phyloP scores from a whole-genome alignment of 257 asterid genomes.

The Lycium ferocissimum region DNA sequence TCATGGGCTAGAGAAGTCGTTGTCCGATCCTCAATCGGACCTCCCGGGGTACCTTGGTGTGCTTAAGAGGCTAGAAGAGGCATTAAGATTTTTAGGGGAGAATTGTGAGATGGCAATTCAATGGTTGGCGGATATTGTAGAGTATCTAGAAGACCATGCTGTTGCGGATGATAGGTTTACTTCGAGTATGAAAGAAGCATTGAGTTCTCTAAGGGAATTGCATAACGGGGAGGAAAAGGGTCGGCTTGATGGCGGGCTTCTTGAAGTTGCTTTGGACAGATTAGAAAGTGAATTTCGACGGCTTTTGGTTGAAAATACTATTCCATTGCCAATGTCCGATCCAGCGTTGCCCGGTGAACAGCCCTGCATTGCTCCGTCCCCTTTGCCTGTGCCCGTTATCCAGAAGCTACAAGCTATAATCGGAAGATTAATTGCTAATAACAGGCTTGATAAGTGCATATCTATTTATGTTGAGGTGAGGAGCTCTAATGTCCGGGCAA shows the following conservation, averaged over 20 bases:
- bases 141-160: constrained; percentile 81
- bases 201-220: constrained; percentile 57
- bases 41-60: constrained; percentile 78
- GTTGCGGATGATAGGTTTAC: constrained; percentile 76
- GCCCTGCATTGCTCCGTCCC: constrained; percentile 77
- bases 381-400: constrained; percentile 73
- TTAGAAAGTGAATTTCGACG: constrained; percentile 75
- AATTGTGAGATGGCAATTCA: constrained; percentile 89
- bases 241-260: constrained; percentile 82
- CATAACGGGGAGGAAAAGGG: constrained; percentile 72
- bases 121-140: constrained; percentile 88
- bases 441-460: constrained; percentile 76
- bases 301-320: constrained; percentile 62
- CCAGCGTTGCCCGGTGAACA: constrained; percentile 60
- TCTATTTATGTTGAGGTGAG: constrained; percentile 81
- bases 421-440: constrained; percentile 68
- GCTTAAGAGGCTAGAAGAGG: constrained; percentile 86
- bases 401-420: constrained; percentile 82
- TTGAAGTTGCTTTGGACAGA: constrained; percentile 66
- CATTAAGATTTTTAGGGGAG: constrained; percentile 73
- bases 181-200: constrained; percentile 66
- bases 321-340: constrained; percentile 76
- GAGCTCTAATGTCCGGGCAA: constrained; percentile 76
- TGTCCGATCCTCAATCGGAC: constrained; percentile 74
- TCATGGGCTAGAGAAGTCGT: constrained; percentile 81